Percentiles rank a stretch among this genome's conserved stretches.
Conservation (phyloP, 768 basidiomycete species). For the Phanerochaete sordida region DNA sequence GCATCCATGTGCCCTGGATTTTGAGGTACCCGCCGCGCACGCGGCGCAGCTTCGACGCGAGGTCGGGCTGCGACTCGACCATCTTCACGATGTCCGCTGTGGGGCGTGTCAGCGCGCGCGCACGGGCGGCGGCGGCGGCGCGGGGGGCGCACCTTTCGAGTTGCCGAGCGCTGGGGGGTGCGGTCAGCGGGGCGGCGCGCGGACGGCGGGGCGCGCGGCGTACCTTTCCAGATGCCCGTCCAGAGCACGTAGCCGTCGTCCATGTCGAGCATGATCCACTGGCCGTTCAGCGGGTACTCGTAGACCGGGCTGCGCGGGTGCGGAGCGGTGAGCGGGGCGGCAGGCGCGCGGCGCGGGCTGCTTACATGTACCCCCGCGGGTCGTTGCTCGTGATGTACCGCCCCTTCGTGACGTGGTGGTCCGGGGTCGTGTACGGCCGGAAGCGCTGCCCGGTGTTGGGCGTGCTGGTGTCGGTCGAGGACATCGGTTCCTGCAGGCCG, state of each 20-base stretch:
- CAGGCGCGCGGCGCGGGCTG: conserved; percentile 3
- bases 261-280: conserved; percentile 96
- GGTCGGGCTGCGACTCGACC: conserved; percentile 87
- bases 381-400: conserved; percentile 90
- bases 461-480: conserved; percentile 24
- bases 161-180: conserved; percentile 85
- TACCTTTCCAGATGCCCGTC: conserved; percentile 95
- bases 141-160: conserved; percentile 62
- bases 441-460: conserved; percentile 34
- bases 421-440: conserved; percentile 70
- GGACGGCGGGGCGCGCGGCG: conserved; percentile 8
- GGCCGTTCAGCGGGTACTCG: conserved; percentile 84
- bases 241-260: conserved; percentile 90
- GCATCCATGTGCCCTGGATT: conserved; percentile 95
- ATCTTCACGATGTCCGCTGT: conserved; percentile 90
- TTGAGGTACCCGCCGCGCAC: conserved; percentile 88
- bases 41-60: conserved; percentile 76
- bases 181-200: conserved; percentile 10
- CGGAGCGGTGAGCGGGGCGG: not conserved
- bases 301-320: conserved; percentile 61
- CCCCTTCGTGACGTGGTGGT: conserved; percentile 80
- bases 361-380: conserved; percentile 84
- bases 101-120: not conserved
- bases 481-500: conserved; percentile 27
- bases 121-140: not conserved